phyloP scores from a whole-genome alignment of 1,284 basidiomycete genomes.

The Schizopora paradoxa region DNA sequence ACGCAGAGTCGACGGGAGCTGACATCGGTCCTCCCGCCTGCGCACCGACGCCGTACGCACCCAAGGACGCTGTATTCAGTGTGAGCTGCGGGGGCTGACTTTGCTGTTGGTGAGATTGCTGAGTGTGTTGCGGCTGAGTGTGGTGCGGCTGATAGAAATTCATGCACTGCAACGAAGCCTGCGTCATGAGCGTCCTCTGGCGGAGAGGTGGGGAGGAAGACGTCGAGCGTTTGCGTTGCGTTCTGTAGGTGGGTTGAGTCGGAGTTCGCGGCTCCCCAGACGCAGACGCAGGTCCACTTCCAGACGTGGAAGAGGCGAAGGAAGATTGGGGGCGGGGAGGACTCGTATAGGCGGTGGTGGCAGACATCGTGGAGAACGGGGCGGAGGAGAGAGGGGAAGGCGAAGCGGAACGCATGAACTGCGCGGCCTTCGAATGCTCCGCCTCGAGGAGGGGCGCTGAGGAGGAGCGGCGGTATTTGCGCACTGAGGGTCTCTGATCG shows the following conservation, averaged over 20 bases:
- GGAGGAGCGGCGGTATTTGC: constrained; percentile 47
- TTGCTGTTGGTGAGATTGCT: background rate
- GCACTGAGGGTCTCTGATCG: constrained; percentile 14
- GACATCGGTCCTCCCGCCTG: background rate
- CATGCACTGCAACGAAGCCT: background rate
- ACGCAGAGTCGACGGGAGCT: background rate
- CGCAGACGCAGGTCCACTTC: too few species aligned
- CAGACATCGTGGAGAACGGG: constrained; percentile 24
- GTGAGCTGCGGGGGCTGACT: background rate
- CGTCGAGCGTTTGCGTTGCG: constrained; percentile 14
- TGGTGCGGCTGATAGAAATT: background rate
- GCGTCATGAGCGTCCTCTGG: background rate
- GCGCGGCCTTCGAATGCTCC: constrained; percentile 7
- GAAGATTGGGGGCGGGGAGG: constrained; percentile 25
- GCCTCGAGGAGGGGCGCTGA: constrained; percentile 36
- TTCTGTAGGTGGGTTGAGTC: background rate
- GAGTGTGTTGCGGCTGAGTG: background rate
- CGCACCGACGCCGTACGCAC: background rate
- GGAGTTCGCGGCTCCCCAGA: background rate
- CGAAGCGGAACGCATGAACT: constrained; percentile 21
- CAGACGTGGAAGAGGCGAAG: too few species aligned
- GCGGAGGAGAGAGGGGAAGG: constrained; percentile 20
- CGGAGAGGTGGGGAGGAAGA: constrained; percentile 11
- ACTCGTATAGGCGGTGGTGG: constrained; percentile 18
- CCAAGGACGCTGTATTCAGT: background rate